Percentiles rank a stretch among this genome's conserved stretches.
These are phyloP conservation scores for Podochytrium sp. DNA, from an alignment of 192 early-diverging fungal genomes.

Conservation along the genomic window DNA sequence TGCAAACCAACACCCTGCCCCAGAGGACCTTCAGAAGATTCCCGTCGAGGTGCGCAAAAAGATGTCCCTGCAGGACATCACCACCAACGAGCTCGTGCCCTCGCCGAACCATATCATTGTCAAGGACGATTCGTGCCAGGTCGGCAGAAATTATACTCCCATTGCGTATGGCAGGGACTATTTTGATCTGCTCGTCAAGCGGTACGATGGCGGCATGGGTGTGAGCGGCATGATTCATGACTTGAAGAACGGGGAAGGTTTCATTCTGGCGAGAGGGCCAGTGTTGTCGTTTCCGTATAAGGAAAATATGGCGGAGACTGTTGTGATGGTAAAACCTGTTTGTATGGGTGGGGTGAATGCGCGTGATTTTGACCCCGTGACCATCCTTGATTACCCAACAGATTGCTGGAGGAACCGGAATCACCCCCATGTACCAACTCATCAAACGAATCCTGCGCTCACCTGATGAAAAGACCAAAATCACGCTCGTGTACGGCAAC, in stretches of 20 bases:
- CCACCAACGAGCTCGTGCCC: slow-evolving; percentile 33
- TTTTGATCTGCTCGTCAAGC: slow-evolving; percentile 83
- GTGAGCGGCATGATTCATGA: slow-evolving; percentile 41
- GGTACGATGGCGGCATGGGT: slow-evolving; percentile 72
- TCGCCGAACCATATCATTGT: slow-evolving; percentile 55
- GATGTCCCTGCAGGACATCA: neutral
- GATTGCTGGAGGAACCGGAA: slow-evolving; percentile 91
- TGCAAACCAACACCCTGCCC: slow-evolving; percentile 10
- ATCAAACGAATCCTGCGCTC: slow-evolving; percentile 82
- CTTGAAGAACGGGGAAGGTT: slow-evolving; percentile 17
- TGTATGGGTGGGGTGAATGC: neutral
- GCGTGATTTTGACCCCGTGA: neutral
- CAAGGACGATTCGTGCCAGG: slow-evolving; percentile 63
- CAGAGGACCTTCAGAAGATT: neutral
- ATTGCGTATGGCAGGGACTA: slow-evolving; percentile 59
- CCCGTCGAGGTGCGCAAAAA: neutral
- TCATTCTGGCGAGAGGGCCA: slow-evolving; percentile 69
- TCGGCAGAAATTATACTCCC: slow-evolving; percentile 83
- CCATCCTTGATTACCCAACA: slow-evolving; percentile 2
- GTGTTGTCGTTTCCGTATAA: slow-evolving; percentile 70
- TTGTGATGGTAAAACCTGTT: slow-evolving; percentile 76
- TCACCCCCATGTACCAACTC: slow-evolving; percentile 95
- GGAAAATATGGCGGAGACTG: slow-evolving; percentile 61
- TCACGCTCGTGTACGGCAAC: slow-evolving; percentile 89
- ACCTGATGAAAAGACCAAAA: slow-evolving; percentile 81